These are phyloP conservation scores for Isoetes engelmannii DNA, from an alignment of 83 land plant species.

Conservation along the genomic window DNA sequence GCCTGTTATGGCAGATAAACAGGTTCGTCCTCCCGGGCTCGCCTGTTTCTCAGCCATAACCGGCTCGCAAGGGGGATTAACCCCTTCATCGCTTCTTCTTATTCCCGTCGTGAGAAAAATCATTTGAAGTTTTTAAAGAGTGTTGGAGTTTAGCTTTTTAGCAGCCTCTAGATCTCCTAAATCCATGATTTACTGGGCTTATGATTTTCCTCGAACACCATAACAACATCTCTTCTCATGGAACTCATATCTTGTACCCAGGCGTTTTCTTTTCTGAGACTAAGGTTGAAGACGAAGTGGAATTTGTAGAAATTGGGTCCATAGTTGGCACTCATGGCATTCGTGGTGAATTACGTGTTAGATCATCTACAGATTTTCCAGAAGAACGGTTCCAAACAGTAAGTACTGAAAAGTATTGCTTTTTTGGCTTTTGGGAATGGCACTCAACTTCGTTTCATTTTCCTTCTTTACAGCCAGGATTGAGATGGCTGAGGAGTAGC, in stretches of 20 bases:
- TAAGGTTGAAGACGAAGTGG: conserved; percentile 14
- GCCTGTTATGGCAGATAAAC: too few species aligned
- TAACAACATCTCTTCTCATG: too few species aligned
- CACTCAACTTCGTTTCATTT: neutral
- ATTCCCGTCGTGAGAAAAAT: too few species aligned
- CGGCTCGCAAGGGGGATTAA: too few species aligned
- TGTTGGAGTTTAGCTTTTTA: too few species aligned
- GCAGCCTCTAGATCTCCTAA: too few species aligned
- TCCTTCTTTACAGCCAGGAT: conserved; percentile 26
- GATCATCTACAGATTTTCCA: conserved; percentile 31
- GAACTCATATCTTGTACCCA: neutral
- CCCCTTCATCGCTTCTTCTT: too few species aligned
- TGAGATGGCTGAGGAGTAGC: conserved; percentile 15
- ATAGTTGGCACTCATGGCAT: conserved; percentile 30
- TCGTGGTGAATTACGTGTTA: conserved; percentile 26
- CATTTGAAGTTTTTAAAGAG: too few species aligned
- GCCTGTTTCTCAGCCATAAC: too few species aligned
- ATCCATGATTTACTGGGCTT: too few species aligned
- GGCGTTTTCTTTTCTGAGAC: neutral
- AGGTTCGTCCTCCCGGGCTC: too few species aligned
- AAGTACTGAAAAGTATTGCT: neutral
- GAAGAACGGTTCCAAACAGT: conserved; percentile 34
- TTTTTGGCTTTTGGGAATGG: neutral
- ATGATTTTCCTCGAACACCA: too few species aligned
- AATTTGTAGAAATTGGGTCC: conserved; percentile 30